Evolutionary conservation across 352 stramenopile species (phyloP).

Genomic region (Globisporangium emineosum): DNA sequence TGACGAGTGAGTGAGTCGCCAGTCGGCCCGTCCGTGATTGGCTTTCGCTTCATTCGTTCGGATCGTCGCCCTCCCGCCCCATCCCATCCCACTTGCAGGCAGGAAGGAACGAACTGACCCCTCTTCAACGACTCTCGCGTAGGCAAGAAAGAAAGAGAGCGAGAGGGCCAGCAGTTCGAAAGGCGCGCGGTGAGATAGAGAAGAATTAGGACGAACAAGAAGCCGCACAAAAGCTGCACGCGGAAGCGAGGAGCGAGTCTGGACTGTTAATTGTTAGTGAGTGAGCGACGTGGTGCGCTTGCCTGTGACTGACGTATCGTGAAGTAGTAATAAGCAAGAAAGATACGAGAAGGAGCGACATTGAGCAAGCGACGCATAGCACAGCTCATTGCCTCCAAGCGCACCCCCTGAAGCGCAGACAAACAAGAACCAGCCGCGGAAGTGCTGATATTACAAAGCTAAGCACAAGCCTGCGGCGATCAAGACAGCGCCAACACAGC

Average conservation of each 20-base stretch:
- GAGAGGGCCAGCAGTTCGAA: neutral
- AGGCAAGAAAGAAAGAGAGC: neutral
- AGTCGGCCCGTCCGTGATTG: neutral
- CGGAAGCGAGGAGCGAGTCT: neutral
- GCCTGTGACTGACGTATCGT: neutral
- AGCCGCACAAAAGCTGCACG: neutral
- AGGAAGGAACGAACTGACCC: neutral
- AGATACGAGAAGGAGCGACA: neutral
- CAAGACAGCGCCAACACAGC: neutral
- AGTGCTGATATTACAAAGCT: neutral
- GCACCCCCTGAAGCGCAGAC: neutral
- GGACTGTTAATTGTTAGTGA: neutral
- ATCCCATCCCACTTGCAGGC: neutral
- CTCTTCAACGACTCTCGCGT: neutral
- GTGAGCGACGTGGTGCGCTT: neutral
- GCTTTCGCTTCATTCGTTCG: too few species aligned
- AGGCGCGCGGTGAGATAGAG: neutral
- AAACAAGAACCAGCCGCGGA: neutral
- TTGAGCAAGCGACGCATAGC: neutral
- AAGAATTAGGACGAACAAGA: neutral
- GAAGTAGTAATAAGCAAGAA: neutral
- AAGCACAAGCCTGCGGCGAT: neutral
- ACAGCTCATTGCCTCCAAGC: neutral
- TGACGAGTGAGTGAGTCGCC: neutral
- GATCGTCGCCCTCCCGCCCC: neutral